A percentile compares a stretch with the other conserved stretches of the same genome.
These are phyloP conservation scores for Fusarium sambucinum DNA, from an alignment of 2,329 filamentous ascomycete species.

Conservation along the genomic window DNA sequence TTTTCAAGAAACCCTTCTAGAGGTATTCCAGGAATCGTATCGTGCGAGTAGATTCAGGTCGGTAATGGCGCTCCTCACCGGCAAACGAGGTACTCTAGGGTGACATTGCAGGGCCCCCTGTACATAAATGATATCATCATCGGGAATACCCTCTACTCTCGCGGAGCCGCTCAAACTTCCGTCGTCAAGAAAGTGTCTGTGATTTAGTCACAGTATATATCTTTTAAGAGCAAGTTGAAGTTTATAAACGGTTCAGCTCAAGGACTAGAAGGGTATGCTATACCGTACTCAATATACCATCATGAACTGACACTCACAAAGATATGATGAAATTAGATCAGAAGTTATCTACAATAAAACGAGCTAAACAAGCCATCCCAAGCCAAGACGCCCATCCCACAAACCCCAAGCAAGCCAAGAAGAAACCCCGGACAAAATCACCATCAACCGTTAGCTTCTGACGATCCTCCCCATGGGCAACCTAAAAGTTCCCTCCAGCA, in stretches of 20 bases:
- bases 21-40: slow-evolving; percentile 25
- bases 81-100: slow-evolving; percentile 16
- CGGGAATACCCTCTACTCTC: slow-evolving; percentile 16
- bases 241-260: background rate
- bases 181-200: background rate
- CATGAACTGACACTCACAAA: background rate
- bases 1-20: background rate
- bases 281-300: background rate
- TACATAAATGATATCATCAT: slow-evolving; percentile 36
- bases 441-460: slow-evolving; percentile 3
- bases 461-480: slow-evolving; percentile 41
- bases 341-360: background rate
- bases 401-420: slow-evolving; percentile 2
- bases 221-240: too few species aligned
- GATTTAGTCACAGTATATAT: background rate
- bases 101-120: slow-evolving; percentile 14
- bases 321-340: background rate
- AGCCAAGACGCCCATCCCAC: slow-evolving; percentile 14
- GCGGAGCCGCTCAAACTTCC: slow-evolving; percentile 22
- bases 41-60: slow-evolving; percentile 10
- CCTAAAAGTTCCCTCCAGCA: slow-evolving; percentile 2
- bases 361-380: background rate
- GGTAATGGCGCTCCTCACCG: slow-evolving; percentile 1
- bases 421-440: background rate
- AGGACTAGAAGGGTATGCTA: background rate